These are phyloP conservation scores for Nicotiana otophora DNA, from an alignment of 257 asterid genomes.

Conservation along the genomic window DNA sequence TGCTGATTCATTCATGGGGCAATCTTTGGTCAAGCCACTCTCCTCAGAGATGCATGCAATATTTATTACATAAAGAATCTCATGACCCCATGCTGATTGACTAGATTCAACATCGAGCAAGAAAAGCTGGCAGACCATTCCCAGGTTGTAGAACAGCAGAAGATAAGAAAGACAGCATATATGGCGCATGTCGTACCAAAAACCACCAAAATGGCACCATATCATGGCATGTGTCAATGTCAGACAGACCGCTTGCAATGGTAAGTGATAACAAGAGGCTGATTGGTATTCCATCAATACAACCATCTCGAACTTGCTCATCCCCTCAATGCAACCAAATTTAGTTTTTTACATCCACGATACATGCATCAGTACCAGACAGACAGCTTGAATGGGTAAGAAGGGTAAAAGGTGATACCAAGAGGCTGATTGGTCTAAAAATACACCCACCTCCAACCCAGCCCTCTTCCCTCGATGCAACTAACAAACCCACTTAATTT, in stretches of 20 bases:
- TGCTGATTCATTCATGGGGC: background rate
- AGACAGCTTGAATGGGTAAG: too few species aligned
- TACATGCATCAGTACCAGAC: background rate
- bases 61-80: background rate
- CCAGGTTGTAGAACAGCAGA: background rate
- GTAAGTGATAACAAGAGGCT: background rate
- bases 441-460: too few species aligned
- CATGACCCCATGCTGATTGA: background rate
- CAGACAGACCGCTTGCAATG: background rate
- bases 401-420: too few species aligned
- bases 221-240: background rate
- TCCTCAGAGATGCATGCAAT: background rate
- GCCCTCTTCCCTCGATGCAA: too few species aligned
- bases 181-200: background rate
- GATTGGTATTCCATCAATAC: background rate
- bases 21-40: background rate
- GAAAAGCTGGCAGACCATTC: background rate
- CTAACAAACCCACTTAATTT: too few species aligned
- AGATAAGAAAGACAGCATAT: background rate
- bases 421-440: too few species aligned
- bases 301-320: background rate
- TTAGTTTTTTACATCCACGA: background rate
- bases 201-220: background rate
- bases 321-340: background rate
- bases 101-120: background rate